Conservation (phyloP, 192 early-diverging fungal genomes). For the Chytriomyces sp. region DNA sequence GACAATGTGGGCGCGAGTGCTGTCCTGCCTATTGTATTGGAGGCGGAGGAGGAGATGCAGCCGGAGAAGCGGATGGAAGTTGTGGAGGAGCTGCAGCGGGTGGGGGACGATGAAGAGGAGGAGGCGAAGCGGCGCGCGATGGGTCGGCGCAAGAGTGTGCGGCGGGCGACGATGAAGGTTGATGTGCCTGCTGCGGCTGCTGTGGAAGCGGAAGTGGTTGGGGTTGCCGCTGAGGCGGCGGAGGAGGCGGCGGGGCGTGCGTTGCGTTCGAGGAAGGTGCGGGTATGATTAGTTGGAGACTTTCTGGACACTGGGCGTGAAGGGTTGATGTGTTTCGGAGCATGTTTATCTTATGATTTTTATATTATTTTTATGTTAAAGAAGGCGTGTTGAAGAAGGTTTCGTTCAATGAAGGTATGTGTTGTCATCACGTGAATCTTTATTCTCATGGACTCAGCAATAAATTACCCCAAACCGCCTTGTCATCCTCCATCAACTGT, state of each 20-base stretch:
- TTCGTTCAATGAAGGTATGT: not conserved
- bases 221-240: not conserved
- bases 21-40: no score
- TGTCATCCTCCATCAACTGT: slow-evolving; percentile 17
- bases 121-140: not conserved
- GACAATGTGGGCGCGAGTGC: no score
- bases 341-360: not conserved
- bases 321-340: not conserved
- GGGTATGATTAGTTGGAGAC: no score
- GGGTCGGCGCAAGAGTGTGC: not conserved
- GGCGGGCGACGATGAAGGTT: not conserved
- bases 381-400: not conserved
- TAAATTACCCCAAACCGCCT: no score
- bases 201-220: slow-evolving; percentile 11
- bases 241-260: not conserved
- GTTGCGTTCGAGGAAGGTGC: not conserved
- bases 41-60: not conserved
- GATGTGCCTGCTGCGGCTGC: not conserved
- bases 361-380: not conserved
- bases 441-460: not conserved
- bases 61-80: not conserved
- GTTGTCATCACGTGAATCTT: not conserved
- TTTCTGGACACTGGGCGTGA: not conserved
- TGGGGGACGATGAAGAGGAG: not conserved
- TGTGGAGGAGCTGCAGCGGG: not conserved